These are phyloP conservation scores for Lentinus brumalis DNA, from an alignment of 768 basidiomycete species.

Conservation along the genomic window DNA sequence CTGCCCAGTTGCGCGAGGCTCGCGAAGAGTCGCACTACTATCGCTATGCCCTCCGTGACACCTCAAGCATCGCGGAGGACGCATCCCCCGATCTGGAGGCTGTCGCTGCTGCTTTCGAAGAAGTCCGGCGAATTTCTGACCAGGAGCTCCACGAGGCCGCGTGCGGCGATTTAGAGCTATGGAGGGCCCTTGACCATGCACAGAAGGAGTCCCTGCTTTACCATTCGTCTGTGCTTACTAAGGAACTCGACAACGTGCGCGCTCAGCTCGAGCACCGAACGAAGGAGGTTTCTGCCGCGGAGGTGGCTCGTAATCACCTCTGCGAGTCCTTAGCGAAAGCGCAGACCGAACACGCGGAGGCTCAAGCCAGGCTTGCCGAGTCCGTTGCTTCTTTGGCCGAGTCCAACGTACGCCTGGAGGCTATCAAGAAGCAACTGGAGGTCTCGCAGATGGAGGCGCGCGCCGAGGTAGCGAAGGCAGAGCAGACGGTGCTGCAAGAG, in stretches of 20 bases:
- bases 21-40: slow-evolving; percentile 23
- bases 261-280: slow-evolving; percentile 24
- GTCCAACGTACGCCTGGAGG: slow-evolving; percentile 24
- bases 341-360: slow-evolving; percentile 23
- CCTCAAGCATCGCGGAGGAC: too few relatives aligned
- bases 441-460: slow-evolving; percentile 31
- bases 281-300: slow-evolving; percentile 42
- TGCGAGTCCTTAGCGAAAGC: slow-evolving; percentile 40
- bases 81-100: not conserved
- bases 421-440: slow-evolving; percentile 31
- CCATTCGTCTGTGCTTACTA: slow-evolving; percentile 18
- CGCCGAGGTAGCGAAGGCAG: slow-evolving; percentile 34
- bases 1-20: slow-evolving; percentile 23
- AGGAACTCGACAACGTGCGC: slow-evolving; percentile 21
- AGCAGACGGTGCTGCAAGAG: slow-evolving; percentile 32
- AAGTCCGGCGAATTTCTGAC: not conserved
- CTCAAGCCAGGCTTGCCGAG: slow-evolving; percentile 27
- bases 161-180: slow-evolving; percentile 10
- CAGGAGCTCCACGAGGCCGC: slow-evolving; percentile 1
- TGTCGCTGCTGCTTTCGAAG: not conserved
- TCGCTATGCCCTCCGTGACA: slow-evolving; percentile 3
- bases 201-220: slow-evolving; percentile 25
- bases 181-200: slow-evolving; percentile 20
- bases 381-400: slow-evolving; percentile 19
- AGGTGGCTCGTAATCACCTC: slow-evolving; percentile 45